Conservation (phyloP, 148 eudicot genomes). For the Amaranthus palmeri region DNA sequence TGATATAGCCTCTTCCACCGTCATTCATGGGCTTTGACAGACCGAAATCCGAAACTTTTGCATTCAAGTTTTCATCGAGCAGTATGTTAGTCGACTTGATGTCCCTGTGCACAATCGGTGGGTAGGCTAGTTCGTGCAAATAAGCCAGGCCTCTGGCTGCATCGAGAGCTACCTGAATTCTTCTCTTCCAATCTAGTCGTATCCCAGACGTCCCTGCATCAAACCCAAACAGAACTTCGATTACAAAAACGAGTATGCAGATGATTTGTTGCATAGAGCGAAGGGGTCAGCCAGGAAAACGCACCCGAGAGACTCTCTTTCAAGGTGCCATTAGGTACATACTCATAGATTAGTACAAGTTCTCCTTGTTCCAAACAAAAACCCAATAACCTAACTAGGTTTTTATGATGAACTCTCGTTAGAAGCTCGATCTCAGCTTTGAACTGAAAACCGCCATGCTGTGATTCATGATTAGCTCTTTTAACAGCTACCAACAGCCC, state of each 20-base stretch:
- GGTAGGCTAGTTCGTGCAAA: constrained; percentile 81
- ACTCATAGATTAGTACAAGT: constrained; percentile 76
- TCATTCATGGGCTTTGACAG: constrained; percentile 73
- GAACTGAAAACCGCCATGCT: constrained; percentile 76
- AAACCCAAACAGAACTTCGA: background rate
- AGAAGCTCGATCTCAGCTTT: constrained; percentile 88
- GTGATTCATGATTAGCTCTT: constrained; percentile 64
- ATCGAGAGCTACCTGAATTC: constrained; percentile 71
- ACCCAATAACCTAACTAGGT: constrained; percentile 72
- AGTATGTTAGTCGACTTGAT: constrained; percentile 79
- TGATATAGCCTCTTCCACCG: constrained; percentile 58
- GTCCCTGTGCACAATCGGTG: constrained; percentile 89
- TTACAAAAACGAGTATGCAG: background rate
- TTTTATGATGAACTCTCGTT: constrained; percentile 90
- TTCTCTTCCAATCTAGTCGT: constrained; percentile 75
- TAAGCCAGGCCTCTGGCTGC: constrained; percentile 90
- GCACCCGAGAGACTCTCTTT: constrained; percentile 74
- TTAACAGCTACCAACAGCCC: constrained; percentile 78
- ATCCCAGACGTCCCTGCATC: constrained; percentile 74
- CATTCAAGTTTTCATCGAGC: constrained; percentile 71
- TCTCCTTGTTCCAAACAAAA: constrained; percentile 79
- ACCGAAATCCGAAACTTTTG: constrained; percentile 91
- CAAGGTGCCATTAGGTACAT: constrained; percentile 69
- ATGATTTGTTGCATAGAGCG: background rate
- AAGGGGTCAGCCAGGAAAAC: background rate